phyloP scores from a whole-genome alignment of 1,284 basidiomycete species.

The Tilletia caries region DNA sequence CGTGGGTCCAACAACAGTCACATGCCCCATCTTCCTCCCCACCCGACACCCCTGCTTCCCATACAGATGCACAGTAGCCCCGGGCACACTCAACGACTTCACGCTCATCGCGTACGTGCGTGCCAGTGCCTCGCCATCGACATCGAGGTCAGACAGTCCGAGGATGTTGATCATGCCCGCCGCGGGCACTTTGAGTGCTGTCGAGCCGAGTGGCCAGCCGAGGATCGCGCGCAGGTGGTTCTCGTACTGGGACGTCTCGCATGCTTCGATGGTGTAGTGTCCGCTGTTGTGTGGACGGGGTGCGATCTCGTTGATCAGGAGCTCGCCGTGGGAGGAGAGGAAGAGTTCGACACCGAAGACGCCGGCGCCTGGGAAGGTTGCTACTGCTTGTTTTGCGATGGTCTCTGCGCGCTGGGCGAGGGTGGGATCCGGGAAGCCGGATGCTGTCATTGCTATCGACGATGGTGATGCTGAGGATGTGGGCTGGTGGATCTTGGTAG shows the following conservation, averaged over 20 bases:
- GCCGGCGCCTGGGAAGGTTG: slow-evolving; percentile 78
- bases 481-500: slow-evolving; percentile 15
- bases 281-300: slow-evolving; percentile 99
- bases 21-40: slow-evolving; percentile 96
- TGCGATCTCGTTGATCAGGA: slow-evolving; percentile 94
- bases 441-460: slow-evolving; percentile 20
- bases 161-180: slow-evolving; percentile 94
- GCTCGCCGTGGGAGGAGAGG: slow-evolving; percentile 75
- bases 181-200: slow-evolving; percentile 78
- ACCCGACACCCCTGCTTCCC: slow-evolving; percentile 85
- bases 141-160: slow-evolving; percentile 47
- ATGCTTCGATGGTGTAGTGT: slow-evolving; percentile 99
- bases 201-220: slow-evolving; percentile 81
- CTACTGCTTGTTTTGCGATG: slow-evolving; percentile 79
- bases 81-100: slow-evolving; percentile 61
- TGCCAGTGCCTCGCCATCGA: slow-evolving; percentile 42
- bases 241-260: slow-evolving; percentile 92
- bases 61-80: slow-evolving; percentile 83
- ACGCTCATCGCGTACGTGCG: slow-evolving; percentile 49
- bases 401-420: slow-evolving; percentile 66
- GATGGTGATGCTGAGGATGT: slow-evolving; percentile 22
- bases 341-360: slow-evolving; percentile 99
- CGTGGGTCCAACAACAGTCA: slow-evolving; percentile 79
- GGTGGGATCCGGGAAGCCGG: slow-evolving; percentile 55
- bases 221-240: slow-evolving; percentile 97